phyloP scores from a whole-genome alignment of 2,329 filamentous ascomycete genomes.

The Aspergillus sp. region DNA sequence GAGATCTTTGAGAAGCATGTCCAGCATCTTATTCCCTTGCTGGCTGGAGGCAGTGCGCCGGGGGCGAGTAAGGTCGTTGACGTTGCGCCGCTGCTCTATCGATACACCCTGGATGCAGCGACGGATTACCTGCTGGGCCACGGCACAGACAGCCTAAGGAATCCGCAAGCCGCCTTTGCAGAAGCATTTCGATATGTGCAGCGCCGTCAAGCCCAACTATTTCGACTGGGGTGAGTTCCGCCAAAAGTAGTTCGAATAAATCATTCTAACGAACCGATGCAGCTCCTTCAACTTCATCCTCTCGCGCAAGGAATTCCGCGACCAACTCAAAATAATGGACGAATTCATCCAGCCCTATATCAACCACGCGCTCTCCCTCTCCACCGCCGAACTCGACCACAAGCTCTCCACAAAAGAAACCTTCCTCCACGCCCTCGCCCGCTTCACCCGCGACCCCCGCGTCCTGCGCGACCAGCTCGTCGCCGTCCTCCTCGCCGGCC shows the following conservation, averaged over 20 bases:
- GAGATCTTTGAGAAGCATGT: conserved; percentile 77
- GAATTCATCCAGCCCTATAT: conserved; percentile 72
- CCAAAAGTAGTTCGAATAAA: background rate
- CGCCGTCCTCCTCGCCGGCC: conserved; percentile 71
- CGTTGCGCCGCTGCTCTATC: conserved; percentile 70
- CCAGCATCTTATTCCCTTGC: conserved; percentile 61
- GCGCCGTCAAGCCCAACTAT: conserved; percentile 61
- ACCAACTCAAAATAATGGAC: conserved; percentile 62
- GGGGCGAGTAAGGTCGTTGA: conserved; percentile 50
- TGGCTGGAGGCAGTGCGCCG: conserved; percentile 45
- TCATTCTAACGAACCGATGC: background rate
- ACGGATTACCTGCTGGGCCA: conserved; percentile 80
- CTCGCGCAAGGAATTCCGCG: conserved; percentile 58
- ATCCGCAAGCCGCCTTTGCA: conserved; percentile 66
- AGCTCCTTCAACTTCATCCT: conserved; percentile 57
- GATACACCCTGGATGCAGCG: conserved; percentile 74
- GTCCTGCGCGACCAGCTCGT: conserved; percentile 80
- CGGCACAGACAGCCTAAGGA: conserved; percentile 57
- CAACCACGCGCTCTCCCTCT: conserved; percentile 62
- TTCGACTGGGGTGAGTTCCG: conserved; percentile 52
- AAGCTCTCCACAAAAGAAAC: conserved; percentile 68
- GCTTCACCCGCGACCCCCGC: conserved; percentile 59
- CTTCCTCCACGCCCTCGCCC: conserved; percentile 78
- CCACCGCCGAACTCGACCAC: conserved; percentile 62
- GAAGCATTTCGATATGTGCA: conserved; percentile 76